These are phyloP conservation scores for Sclerotinia subarctica DNA, from an alignment of 2,329 filamentous ascomycete species.

Conservation along the genomic window DNA sequence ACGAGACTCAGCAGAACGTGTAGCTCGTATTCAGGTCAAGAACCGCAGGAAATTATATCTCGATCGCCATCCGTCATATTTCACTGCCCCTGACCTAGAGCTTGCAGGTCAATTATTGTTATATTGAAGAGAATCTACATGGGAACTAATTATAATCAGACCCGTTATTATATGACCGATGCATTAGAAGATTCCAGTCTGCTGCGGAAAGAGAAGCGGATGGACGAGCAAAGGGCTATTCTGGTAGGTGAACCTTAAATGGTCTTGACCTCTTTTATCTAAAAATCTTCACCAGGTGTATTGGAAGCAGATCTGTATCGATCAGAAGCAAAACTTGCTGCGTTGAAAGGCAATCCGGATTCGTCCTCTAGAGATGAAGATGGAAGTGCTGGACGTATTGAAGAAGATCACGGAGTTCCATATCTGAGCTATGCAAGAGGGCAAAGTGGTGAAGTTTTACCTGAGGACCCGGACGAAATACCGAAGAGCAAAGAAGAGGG, in stretches of 20 bases:
- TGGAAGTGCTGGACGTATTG: not conserved
- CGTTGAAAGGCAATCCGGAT: conserved; percentile 25
- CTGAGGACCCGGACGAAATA: conserved; percentile 37
- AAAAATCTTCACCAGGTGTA: conserved; percentile 22
- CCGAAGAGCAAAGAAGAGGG: conserved; percentile 38
- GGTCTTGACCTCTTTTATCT: not conserved
- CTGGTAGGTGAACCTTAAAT: conserved; percentile 25
- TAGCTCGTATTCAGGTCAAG: conserved; percentile 34
- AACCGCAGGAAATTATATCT: conserved; percentile 39
- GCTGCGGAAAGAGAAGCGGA: conserved; percentile 39
- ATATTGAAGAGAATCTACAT: not conserved
- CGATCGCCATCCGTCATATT: conserved; percentile 39
- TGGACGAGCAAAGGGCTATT: conserved; percentile 39
- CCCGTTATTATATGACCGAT: conserved; percentile 40
- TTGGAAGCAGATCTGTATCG: conserved; percentile 40
- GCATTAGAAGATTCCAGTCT: conserved; percentile 38
- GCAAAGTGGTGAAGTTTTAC: conserved; percentile 33
- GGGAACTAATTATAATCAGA: conserved; percentile 31
- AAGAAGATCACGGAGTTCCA: conserved; percentile 22
- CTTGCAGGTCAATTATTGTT: conserved; percentile 32
- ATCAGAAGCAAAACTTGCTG: conserved; percentile 38
- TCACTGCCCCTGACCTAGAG: conserved; percentile 38
- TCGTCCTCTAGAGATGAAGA: conserved; percentile 17
- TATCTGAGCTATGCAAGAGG: conserved; percentile 34
- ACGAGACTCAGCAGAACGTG: conserved; percentile 25